Base-by-base conservation (phyloP, 495 filamentous ascomycete species). In the Viridothelium virens region DNA sequence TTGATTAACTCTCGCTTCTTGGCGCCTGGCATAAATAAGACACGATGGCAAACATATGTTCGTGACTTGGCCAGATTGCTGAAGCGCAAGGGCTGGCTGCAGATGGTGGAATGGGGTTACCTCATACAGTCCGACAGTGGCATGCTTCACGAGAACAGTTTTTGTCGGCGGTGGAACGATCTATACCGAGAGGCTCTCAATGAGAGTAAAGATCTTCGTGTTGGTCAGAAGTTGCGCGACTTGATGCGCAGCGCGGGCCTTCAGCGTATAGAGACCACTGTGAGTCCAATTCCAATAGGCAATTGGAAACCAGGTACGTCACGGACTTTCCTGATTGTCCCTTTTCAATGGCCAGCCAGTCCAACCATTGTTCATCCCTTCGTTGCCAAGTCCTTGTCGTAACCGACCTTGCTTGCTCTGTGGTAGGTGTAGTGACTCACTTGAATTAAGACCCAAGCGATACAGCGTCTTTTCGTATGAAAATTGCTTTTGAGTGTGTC, bases 81-180 rank as follows among this genome's bases (percentile, higher is more conserved):
- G 61, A 89, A 82, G 67, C 84, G 82, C 44, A 85, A 88, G 34
- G 91, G 94, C 18, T 97, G 92, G 92, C 83, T 91, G 62, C 94
- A 98, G 74, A 87, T 97, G 83, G 83, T 89, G 36, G 94, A 98
- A 74, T 83, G 91, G 67, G 92, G 96, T 71, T 88, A 86, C 75
- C 92, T 90, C 68, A 85, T 90, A 38, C 93, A 97, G 73, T 96
- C 91, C 2, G 89, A 96, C 70, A 96, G 91, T 69, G 94, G 94
- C 36, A 87, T 85, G 7, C 81, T 97, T 67, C 88, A 84, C 12
- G 82, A 86, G 7, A 41, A 71, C 14, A 64, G 66, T 48, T 71
- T 72, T 0, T 64, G 77, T 62, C 50, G 38, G 11, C 53, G 70
- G 47, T 79, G 77, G 77, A 70, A 61, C 16, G 64, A 68, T 16